Evolutionary conservation across 2,329 filamentous ascomycete species (phyloP), one percentile per base, ranked within the genome.

Genomic region (Dothideomycetes sp.): DNA sequence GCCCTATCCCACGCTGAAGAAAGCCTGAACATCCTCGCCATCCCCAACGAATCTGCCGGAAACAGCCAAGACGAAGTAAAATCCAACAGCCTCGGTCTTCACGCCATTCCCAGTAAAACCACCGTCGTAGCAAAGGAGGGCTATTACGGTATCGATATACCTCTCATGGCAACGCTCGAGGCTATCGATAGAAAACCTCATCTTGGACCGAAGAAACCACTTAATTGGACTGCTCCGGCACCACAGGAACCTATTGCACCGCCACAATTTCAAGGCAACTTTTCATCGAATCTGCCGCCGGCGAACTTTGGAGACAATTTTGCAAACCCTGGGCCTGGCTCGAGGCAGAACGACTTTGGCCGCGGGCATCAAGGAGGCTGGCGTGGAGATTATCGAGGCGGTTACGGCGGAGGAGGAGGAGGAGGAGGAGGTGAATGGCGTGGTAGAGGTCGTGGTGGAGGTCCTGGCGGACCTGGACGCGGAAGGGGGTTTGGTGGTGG

Each of bases 11-110:
- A 45, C 33, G 36, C 45, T 18, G 18, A 34, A 7, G 39, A 40
- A 18, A 40, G 32, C 22, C 37, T 43, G n/a, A 29, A 20, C 18
- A 41, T 45, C 16, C 34, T 22, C 24, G 17, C 35, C 8, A 25
- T 41, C n/a, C 31, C 43, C 24, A 42, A 45, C 17, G 7, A 23
- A 15, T 19, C 38, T n/a, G 37, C 40, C 3, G 30, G 32, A n/a
- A 24, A 27, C 5, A 31, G 38, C 11, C 24, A 35, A 2, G 13
- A 30, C 11, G 31, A 37, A 4, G 30, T 42, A 5, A 27, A 32
- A 17, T 43, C 45, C 11, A 47, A 47, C 28, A 35, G 38, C 13
- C 39, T 47, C 11, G 45, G 45, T n/a, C 40, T 47, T 13, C 37
- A 39, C 9, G 20, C 43, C 12, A 16, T 13, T 16, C 31, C 13